These are phyloP conservation scores for Aureobasidium sp. DNA, from an alignment of 2,329 filamentous ascomycete species.

Conservation along the genomic window DNA sequence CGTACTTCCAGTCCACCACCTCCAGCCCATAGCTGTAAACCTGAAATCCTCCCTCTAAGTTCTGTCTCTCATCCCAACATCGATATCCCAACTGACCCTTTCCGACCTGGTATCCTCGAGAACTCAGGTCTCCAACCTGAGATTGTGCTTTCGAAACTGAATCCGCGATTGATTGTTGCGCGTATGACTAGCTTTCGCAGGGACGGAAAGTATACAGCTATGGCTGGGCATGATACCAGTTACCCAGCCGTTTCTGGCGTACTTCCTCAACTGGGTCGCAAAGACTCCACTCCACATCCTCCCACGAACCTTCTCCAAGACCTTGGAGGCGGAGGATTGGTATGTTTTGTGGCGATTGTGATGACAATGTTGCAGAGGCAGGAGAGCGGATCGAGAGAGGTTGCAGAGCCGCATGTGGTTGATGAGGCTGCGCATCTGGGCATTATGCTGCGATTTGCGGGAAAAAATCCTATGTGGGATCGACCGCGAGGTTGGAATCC, in stretches of 20 bases:
- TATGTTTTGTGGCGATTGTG: conserved; percentile 73
- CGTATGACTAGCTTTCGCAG: conserved; percentile 86
- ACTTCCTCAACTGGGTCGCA: conserved; percentile 66
- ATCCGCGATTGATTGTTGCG: conserved; percentile 71
- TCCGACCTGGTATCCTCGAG: conserved; percentile 84
- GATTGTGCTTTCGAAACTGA: conserved; percentile 56
- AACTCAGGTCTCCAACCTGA: conserved; percentile 69
- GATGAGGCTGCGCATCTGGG: conserved; percentile 77
- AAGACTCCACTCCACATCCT: conserved; percentile 64
- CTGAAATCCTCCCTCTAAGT: conserved; percentile 66
- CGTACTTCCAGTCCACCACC: conserved; percentile 28
- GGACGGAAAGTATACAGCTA: conserved; percentile 74
- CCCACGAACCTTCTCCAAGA: conserved; percentile 83
- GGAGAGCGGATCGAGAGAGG: conserved; percentile 64
- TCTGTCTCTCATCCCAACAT: conserved; percentile 54
- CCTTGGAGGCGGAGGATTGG: conserved; percentile 82
- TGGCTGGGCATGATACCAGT: conserved; percentile 96
- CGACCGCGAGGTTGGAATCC: conserved; percentile 64
- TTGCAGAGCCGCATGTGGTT: conserved; percentile 98
- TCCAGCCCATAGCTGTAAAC: conserved; percentile 65
- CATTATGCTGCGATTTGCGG: conserved; percentile 65
- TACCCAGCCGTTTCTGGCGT: conserved; percentile 86
- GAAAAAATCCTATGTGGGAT: conserved; percentile 57
- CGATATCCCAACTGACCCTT: conserved; percentile 88
- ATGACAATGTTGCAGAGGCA: conserved; percentile 66